Evolutionary conservation across 345 rosid genomes (phyloP), one percentile per base, ranked within the genome.

Genomic region (Anastatica hierochuntica): DNA sequence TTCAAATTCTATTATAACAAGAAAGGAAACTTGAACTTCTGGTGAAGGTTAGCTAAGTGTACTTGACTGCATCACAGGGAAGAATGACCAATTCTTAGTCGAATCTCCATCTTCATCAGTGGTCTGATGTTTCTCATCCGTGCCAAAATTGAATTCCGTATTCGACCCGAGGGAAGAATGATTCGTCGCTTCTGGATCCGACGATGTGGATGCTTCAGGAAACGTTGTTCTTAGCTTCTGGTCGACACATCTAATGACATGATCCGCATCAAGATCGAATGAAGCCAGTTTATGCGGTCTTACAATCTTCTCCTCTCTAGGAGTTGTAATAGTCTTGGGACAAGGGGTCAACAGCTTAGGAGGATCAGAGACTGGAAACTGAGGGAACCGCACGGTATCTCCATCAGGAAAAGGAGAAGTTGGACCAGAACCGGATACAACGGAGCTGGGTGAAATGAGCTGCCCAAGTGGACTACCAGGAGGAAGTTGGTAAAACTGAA

Each of bases 401-500:
- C 76, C 67, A 26, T 89, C 96, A 8, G 86, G 85, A 35, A 90
- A 87, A 47, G 98, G 98, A 58, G 98, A 88, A 14, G 98, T 77
- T 17, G 94, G 75, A 49, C 94, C 95, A 14, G 98, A 90, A 49
- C 82, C 83, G 7, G 98, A 90, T 53, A 84, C 72, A 59, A 79
- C 92, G 0, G 98, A 88, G 70, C 96, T 73, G 6, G 98, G 98
- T 5, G 98, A 92, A 35, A 87, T 81, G 54, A 84, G 77, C 47
- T 81, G 83, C 63, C 94, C 94, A 45, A 83, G 75, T n/a, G 98
- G 95, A 72, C 96, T 87, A 64, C 96, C 98, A 50, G 96, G 96
- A 64, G 88, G 74, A 53, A 87, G 76, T 41, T 84, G 96, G 49
- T 92, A 83, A 21, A 80, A 73, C 63, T 76, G 90, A 62, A 84